Percentiles rank a stretch among this genome's conserved stretches.
Conservation (phyloP, 768 basidiomycete species). For the Kwoniella dendrophila region DNA sequence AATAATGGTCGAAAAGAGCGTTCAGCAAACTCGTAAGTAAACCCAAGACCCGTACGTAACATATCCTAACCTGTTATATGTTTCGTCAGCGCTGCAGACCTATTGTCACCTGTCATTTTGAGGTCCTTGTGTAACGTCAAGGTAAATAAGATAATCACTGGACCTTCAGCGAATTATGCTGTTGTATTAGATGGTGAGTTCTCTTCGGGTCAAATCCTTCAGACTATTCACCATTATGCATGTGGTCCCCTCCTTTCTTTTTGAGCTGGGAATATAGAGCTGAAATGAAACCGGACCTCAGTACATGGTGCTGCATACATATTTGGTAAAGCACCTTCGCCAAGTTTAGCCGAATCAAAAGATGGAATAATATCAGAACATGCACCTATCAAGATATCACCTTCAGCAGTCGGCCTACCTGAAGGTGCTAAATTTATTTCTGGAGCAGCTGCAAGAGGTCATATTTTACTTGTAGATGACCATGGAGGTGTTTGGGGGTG, state of each 20-base stretch:
- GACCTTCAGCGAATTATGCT: slow-evolving; percentile 49
- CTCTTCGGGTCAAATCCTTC: too few relatives aligned
- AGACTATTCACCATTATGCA: too few relatives aligned
- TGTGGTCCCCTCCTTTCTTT: neutral
- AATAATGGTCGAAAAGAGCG: slow-evolving; percentile 76
- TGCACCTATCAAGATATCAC: slow-evolving; percentile 66
- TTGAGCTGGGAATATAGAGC: too few relatives aligned
- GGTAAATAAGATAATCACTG: slow-evolving; percentile 68
- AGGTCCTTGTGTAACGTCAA: slow-evolving; percentile 83
- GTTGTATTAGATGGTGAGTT: slow-evolving; percentile 49
- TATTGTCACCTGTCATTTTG: slow-evolving; percentile 83
- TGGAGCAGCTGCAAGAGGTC: slow-evolving; percentile 80
- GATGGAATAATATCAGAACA: slow-evolving; percentile 70
- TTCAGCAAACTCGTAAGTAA: slow-evolving; percentile 54
- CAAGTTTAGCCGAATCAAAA: slow-evolving; percentile 63
- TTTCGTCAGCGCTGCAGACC: slow-evolving; percentile 66
- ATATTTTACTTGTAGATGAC: slow-evolving; percentile 79
- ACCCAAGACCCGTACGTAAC: neutral
- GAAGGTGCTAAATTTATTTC: slow-evolving; percentile 65
- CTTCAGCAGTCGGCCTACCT: slow-evolving; percentile 65
- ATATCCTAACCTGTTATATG: neutral
- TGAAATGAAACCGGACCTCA: neutral
- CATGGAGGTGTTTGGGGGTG: slow-evolving; percentile 81
- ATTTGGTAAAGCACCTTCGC: slow-evolving; percentile 79
- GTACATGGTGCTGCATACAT: slow-evolving; percentile 77